Conservation (phyloP, 768 basidiomycete genomes). For the Crepidotus variabilis region DNA sequence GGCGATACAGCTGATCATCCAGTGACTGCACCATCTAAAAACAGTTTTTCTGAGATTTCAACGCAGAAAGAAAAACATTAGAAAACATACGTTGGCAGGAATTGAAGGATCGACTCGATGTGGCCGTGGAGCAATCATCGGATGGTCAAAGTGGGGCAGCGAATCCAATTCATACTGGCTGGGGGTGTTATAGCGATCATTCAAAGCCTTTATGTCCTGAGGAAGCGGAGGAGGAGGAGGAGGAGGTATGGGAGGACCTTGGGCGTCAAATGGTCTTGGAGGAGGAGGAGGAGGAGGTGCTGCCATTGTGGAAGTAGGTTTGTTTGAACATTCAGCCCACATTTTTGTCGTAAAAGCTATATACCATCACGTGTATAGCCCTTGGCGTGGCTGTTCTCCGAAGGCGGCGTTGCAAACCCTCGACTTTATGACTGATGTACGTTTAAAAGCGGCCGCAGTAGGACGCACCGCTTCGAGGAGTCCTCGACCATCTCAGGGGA, state of each 20-base stretch:
- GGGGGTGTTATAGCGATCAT: slow-evolving; percentile 21
- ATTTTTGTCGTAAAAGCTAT: neutral
- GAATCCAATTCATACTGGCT: slow-evolving; percentile 25
- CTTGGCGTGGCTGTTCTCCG: neutral
- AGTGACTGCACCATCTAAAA: slow-evolving; percentile 60
- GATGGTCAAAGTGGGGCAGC: slow-evolving; percentile 47
- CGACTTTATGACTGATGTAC: too few species aligned
- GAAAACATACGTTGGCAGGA: slow-evolving; percentile 57
- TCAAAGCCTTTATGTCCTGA: slow-evolving; percentile 5
- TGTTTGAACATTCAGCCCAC: neutral
- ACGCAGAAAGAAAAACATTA: neutral
- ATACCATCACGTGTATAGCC: neutral
- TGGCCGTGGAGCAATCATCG: slow-evolving; percentile 64
- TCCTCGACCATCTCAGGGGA: too few species aligned
- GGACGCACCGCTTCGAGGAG: too few species aligned
- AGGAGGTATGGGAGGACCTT: neutral
- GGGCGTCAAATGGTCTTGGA: neutral
- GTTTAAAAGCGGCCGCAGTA: too few species aligned
- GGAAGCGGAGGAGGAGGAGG: slow-evolving; percentile 6
- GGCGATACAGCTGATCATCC: slow-evolving; percentile 38
- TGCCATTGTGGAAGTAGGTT: neutral
- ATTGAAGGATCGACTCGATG: slow-evolving; percentile 58
- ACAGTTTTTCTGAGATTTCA: neutral
- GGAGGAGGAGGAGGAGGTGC: neutral
- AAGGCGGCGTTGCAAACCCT: too few species aligned